phyloP scores from a whole-genome alignment of 495 filamentous ascomycete genomes.

The Clohesyomyces aquaticus region DNA sequence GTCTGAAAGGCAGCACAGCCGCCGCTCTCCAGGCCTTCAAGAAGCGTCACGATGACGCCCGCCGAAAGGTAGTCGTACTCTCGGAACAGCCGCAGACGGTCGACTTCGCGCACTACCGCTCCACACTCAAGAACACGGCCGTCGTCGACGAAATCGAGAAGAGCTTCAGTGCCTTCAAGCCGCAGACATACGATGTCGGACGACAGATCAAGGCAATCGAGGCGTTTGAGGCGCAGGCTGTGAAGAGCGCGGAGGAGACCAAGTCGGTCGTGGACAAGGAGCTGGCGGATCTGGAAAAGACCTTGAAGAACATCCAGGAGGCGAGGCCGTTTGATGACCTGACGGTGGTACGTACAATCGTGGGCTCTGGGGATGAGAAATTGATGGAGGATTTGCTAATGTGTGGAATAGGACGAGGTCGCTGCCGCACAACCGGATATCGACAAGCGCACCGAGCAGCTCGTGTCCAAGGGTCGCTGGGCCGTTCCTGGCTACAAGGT shows the following conservation, averaged over 20 bases:
- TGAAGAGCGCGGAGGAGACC: slow-evolving; percentile 95
- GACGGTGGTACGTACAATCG: slow-evolving; percentile 79
- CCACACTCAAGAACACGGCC: slow-evolving; percentile 87
- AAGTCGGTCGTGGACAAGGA: slow-evolving; percentile 93
- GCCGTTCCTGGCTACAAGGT: slow-evolving; percentile 98
- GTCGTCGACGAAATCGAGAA: slow-evolving; percentile 96
- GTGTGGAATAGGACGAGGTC: slow-evolving; percentile 78
- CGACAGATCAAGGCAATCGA: slow-evolving; percentile 97
- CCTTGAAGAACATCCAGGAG: slow-evolving; percentile 94
- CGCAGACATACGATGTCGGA: slow-evolving; percentile 81
- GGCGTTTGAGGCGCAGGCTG: slow-evolving; percentile 92
- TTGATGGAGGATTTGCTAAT: slow-evolving; percentile 37
- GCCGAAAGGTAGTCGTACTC: slow-evolving; percentile 83
- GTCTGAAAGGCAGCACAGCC: slow-evolving; percentile 92
- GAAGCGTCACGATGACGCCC: slow-evolving; percentile 98
- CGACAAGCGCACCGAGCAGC: slow-evolving; percentile 86
- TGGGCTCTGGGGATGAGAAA: slow-evolving; percentile 11
- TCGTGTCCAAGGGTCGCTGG: slow-evolving; percentile 98
- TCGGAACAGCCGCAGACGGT: slow-evolving; percentile 77
- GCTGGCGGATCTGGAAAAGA: slow-evolving; percentile 87
- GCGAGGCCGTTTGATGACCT: slow-evolving; percentile 95
- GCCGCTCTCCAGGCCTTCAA: slow-evolving; percentile 92
- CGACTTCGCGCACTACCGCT: slow-evolving; percentile 93
- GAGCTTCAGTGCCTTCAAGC: slow-evolving; percentile 87
- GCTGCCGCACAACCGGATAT: slow-evolving; percentile 90